Conservation (phyloP, 2,329 filamentous ascomycete genomes). For the Pseudopyrenochaeta lycopersici region DNA sequence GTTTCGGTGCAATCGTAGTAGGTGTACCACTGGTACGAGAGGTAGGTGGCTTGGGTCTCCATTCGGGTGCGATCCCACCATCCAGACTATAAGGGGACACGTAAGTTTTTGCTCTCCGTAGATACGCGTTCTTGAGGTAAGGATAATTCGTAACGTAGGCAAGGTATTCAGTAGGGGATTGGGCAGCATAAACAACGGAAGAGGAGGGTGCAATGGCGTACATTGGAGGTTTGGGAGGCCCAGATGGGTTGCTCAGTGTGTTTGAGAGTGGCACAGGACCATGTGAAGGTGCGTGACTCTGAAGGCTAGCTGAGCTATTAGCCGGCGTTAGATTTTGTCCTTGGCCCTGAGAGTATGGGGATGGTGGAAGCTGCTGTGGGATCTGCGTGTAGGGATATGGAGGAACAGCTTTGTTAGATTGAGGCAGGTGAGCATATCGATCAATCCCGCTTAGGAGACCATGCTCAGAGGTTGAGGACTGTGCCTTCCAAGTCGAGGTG, state of each 20-base stretch:
- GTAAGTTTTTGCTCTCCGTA: conserved; percentile 56
- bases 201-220: conserved; percentile 47
- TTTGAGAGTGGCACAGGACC: conserved; percentile 43
- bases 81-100: conserved; percentile 57
- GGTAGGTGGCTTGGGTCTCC: conserved; percentile 41
- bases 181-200: conserved; percentile 48
- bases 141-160: conserved; percentile 56
- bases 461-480: conserved; percentile 28
- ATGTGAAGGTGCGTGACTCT: conserved; percentile 40
- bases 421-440: conserved; percentile 37
- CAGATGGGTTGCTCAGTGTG: conserved; percentile 38
- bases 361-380: conserved; percentile 27
- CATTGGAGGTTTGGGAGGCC: conserved; percentile 48
- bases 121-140: conserved; percentile 56
- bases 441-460: conserved; percentile 30
- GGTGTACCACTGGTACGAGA: conserved; percentile 12
- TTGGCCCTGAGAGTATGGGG: conserved; percentile 29
- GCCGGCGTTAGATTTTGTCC: conserved; percentile 16
- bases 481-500: conserved; percentile 31
- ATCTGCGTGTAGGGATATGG: conserved; percentile 38
- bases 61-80: conserved; percentile 53
- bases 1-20: conserved; percentile 23
- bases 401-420: conserved; percentile 27
- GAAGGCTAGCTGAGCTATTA: conserved; percentile 25
- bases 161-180: conserved; percentile 50